Percentiles rank a stretch among this genome's conserved stretches.
These are phyloP conservation scores for Aspergillus conjunctus DNA, from an alignment of 495 filamentous ascomycete genomes.

Conservation along the genomic window DNA sequence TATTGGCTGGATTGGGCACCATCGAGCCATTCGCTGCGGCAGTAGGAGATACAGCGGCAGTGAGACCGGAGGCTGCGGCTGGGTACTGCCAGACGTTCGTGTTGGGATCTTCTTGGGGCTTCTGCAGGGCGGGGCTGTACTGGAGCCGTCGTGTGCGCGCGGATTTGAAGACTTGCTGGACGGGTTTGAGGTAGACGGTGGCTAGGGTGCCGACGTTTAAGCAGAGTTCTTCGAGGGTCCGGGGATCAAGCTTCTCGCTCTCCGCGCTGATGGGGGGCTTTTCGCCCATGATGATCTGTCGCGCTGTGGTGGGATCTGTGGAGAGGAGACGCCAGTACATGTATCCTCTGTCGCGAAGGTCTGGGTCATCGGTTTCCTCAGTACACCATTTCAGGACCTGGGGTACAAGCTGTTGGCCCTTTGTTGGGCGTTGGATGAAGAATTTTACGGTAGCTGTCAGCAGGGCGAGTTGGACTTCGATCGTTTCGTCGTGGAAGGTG, in stretches of 20 bases:
- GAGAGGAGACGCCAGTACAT: conserved; percentile 99
- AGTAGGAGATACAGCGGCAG: conserved; percentile 21
- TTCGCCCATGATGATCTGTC: conserved; percentile 90
- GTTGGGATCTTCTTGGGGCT: conserved; percentile 55
- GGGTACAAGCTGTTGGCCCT: conserved; percentile 90
- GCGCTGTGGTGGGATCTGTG: conserved; percentile 86
- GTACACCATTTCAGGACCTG: conserved; percentile 98
- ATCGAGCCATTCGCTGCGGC: conserved; percentile 30
- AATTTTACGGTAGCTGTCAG: conserved; percentile 97
- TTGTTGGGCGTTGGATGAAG: conserved; percentile 95
- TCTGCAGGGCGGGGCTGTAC: conserved; percentile 84
- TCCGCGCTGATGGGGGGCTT: conserved; percentile 97
- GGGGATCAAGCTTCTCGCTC: conserved; percentile 88
- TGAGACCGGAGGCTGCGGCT: conserved; percentile 17
- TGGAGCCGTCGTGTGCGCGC: conserved; percentile 76
- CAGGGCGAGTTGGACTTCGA: conserved; percentile 93
- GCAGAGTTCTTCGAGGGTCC: conserved; percentile 94
- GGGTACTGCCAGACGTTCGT: conserved; percentile 37
- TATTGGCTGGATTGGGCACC: conserved; percentile 36
- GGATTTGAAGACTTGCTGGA: conserved; percentile 94
- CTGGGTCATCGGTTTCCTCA: conserved; percentile 97
- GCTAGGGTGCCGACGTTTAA: conserved; percentile 94
- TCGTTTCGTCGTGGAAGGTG: conserved; percentile 88
- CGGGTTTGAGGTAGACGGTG: conserved; percentile 96
- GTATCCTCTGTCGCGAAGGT: conserved; percentile 92